Conservation (phyloP, 1,139 yeast species). For the Hyphopichia buzzinii region DNA sequence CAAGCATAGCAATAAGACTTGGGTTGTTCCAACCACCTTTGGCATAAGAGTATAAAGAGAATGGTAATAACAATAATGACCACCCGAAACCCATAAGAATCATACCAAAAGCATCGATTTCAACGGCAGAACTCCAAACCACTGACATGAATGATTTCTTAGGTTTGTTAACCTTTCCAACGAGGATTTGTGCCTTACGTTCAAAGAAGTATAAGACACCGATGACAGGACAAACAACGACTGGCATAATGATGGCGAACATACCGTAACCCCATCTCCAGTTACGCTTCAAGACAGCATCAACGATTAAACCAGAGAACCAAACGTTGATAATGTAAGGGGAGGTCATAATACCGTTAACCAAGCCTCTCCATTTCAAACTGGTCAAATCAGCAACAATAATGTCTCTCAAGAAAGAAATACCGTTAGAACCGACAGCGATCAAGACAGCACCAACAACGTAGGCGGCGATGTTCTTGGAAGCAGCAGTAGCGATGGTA, state of each 20-base stretch:
- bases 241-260: constrained; percentile 37
- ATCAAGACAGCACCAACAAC: constrained; percentile 23
- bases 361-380: constrained; percentile 28
- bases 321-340: constrained; percentile 28
- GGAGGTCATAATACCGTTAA: constrained; percentile 18
- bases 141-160: not conserved
- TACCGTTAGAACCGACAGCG: constrained; percentile 24
- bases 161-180: not conserved
- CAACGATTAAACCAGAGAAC: constrained; percentile 27
- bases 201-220: constrained; percentile 24
- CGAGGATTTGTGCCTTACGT: constrained; percentile 18
- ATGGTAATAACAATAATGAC: constrained; percentile 31
- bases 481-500: constrained; percentile 23
- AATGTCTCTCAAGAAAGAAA: constrained; percentile 18
- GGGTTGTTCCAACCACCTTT: constrained; percentile 29
- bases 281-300: constrained; percentile 18
- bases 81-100: constrained; percentile 34
- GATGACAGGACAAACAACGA: constrained; percentile 24
- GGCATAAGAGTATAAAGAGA: constrained; percentile 27
- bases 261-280: constrained; percentile 45
- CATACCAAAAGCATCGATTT: constrained; percentile 34
- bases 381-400: constrained; percentile 29
- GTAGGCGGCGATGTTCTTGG: constrained; percentile 21
- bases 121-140: constrained; percentile 9
- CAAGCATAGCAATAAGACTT: constrained; percentile 35